Percentiles rank a stretch among this genome's conserved stretches.
Conservation (phyloP, 1,284 basidiomycete species). For the Trametes hirsuta region DNA sequence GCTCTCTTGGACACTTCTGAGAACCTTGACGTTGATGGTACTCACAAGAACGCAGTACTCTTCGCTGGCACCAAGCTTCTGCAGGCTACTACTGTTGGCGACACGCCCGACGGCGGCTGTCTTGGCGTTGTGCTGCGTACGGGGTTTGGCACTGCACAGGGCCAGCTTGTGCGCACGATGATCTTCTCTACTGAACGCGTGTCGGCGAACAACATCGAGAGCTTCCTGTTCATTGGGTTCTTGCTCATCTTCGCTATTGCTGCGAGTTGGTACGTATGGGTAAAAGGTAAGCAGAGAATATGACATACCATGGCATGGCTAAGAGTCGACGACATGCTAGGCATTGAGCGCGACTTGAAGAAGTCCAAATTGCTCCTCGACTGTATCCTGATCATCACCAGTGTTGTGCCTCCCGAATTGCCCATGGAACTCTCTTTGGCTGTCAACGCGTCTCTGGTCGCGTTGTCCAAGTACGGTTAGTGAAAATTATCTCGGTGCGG, state of each 20-base stretch:
- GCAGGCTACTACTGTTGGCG: slow-evolving; percentile 70
- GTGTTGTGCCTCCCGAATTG: slow-evolving; percentile 93
- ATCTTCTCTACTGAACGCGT: slow-evolving; percentile 96
- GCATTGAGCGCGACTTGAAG: slow-evolving; percentile 87
- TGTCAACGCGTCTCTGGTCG: slow-evolving; percentile 92
- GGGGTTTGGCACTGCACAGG: slow-evolving; percentile 96
- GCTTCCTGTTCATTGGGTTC: slow-evolving; percentile 96
- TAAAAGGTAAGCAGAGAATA: slow-evolving; percentile 62
- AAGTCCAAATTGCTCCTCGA: slow-evolving; percentile 93
- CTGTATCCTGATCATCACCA: slow-evolving; percentile 93
- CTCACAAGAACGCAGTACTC: slow-evolving; percentile 86
- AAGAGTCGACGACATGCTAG: slow-evolving; percentile 38
- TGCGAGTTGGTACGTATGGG: slow-evolving; percentile 96
- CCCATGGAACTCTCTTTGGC: slow-evolving; percentile 96
- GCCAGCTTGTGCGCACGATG: slow-evolving; percentile 95
- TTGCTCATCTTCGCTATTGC: slow-evolving; percentile 94
- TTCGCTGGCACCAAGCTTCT: slow-evolving; percentile 96
- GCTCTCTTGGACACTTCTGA: slow-evolving; percentile 81
- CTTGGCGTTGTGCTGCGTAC: slow-evolving; percentile 90
- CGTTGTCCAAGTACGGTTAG: slow-evolving; percentile 89
- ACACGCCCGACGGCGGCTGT: slow-evolving; percentile 88
- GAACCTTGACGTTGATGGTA: slow-evolving; percentile 79
- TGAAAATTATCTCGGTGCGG: slow-evolving; percentile 22
- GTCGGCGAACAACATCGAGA: slow-evolving; percentile 92
- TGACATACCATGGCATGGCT: neutral